phyloP scores from a whole-genome alignment of 1,284 basidiomycete genomes.

The Boletellus deceptivus region DNA sequence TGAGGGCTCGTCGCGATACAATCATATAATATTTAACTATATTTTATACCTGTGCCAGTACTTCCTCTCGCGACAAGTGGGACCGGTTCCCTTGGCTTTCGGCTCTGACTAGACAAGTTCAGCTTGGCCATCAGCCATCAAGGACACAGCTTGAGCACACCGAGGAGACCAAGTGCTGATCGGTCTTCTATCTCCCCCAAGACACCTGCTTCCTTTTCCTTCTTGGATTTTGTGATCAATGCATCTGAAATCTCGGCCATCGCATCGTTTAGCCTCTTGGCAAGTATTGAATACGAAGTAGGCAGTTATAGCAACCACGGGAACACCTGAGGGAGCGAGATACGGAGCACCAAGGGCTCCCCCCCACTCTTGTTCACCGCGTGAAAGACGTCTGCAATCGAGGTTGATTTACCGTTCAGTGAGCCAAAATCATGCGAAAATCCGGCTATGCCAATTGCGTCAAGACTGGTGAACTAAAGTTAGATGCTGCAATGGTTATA shows the following conservation, averaged over 20 bases:
- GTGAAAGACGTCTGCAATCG: constrained; percentile 49
- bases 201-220: constrained; percentile 37
- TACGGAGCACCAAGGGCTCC: too few species aligned
- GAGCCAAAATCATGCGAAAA: constrained; percentile 60
- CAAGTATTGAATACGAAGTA: constrained; percentile 35
- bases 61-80: constrained; percentile 22
- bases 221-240: constrained; percentile 43
- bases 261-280: constrained; percentile 37
- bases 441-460: constrained; percentile 59
- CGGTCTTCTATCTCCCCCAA: constrained; percentile 41
- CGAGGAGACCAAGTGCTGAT: constrained; percentile 42
- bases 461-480: constrained; percentile 43
- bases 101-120: constrained; percentile 14
- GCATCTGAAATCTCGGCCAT: constrained; percentile 48
- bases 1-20: not conserved
- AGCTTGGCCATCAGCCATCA: too few species aligned
- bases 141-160: constrained; percentile 10
- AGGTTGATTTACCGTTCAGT: constrained; percentile 45
- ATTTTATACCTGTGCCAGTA: constrained; percentile 18
- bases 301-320: constrained; percentile 47
- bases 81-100: constrained; percentile 9
- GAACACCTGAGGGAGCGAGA: constrained; percentile 35
- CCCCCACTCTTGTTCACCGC: constrained; percentile 31
- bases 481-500: not conserved
- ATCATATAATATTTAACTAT: not conserved